Base-by-base conservation (phyloP, 2,329 filamentous ascomycete genomes). In the Paraconiothyrium sp. region DNA sequence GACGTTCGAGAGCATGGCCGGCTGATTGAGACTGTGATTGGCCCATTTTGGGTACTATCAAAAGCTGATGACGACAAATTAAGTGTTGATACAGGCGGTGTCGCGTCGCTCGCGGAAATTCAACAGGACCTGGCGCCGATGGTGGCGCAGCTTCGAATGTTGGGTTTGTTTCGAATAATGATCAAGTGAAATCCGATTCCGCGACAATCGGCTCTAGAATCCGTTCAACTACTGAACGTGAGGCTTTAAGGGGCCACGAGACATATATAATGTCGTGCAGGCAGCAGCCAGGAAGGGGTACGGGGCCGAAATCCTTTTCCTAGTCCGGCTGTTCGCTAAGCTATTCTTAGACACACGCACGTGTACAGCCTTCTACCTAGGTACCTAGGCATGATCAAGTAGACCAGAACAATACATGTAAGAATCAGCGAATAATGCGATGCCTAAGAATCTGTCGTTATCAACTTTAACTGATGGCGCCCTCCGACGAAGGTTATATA, bases 11-110 rank as follows among this genome's bases (percentile, higher is more conserved):
- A 8, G 54, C 16, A 30, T 67, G 67, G 10, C 41, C 63, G 7
- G n/a, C n/a, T 11, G 54, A 24, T 41, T 68, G 69, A 11, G 72
- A 74, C 46, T 73, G 68, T 14, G 58, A 61, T 57, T 73, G 71
- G 27, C 73, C 73, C 72, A 76, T 74, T 24, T 39, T 58, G 60
- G 27, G 27, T 57, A 3, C 16, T 24, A 10, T 4, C 37, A 6
- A 16, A 6, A 41, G 13, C 37, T 41, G 5, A 7, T 14, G 39
- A 22, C 7, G 34, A 41, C 16, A 27, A 30, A n/a, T 16, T 20
- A 11, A 27, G n/a, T 16, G 11, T 44, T 22, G 41, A 10, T 7
- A 1, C 20, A 8, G 2, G 41, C 16, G n/a, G n/a, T 44, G 41
- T 44, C n/a, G 7, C 7, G 41, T 22, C 16, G 7, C 16, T 10